Percentiles rank a stretch among this genome's conserved stretches.
phyloP scores from a whole-genome alignment of 1,139 yeast genomes.

The Saccharomycopsis crataegensis region DNA sequence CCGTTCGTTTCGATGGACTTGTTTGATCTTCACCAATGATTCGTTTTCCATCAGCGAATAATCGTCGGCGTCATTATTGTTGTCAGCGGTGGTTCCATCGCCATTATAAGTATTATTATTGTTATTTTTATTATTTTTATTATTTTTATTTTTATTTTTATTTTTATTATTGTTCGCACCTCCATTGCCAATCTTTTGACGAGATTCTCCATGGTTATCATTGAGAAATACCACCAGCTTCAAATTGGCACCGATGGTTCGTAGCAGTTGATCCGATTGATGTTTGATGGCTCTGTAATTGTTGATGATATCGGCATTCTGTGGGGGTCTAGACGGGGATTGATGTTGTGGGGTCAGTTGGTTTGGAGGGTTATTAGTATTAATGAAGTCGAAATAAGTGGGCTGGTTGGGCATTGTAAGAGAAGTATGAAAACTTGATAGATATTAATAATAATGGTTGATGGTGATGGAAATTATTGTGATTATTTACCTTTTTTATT shows the following conservation, averaged over 20 bases:
- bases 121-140: not conserved
- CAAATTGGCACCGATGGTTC: conserved; percentile 3
- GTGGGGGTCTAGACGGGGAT: not conserved
- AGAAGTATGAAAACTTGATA: no score
- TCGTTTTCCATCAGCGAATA: conserved; percentile 5
- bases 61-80: not conserved
- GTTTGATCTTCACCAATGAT: conserved; percentile 10
- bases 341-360: not conserved
- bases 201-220: no score
- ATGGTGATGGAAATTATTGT: no score
- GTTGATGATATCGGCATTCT: not conserved
- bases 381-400: conserved; percentile 11
- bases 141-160: no score
- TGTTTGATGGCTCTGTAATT: conserved; percentile 12
- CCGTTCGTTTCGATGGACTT: conserved; percentile 15
- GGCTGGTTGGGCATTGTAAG: conserved; percentile 2
- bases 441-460: no score
- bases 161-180: not conserved
- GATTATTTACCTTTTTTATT: no score
- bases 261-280: conserved; percentile 4
- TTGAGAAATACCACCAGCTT: not conserved
- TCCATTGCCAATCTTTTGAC: not conserved
- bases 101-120: not conserved
- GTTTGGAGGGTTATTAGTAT: not conserved
- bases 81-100: not conserved